phyloP scores from a whole-genome alignment of 176 grass and related monocot species.

The Aegilops sharonensis region DNA sequence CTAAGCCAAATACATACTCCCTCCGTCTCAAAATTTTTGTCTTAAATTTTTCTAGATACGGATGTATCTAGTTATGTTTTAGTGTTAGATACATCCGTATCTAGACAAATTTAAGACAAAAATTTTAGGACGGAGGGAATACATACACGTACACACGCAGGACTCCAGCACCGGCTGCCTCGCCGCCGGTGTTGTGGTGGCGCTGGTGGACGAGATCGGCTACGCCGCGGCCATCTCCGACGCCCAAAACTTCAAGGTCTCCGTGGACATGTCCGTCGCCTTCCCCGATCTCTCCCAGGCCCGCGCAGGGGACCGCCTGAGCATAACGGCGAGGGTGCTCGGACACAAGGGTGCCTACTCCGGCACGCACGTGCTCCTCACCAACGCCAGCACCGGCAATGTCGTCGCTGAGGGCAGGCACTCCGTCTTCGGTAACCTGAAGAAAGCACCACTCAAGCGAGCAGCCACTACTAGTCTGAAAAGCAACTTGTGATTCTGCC shows the following conservation, averaged over 20 bases:
- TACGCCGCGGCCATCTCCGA: conserved; percentile 38
- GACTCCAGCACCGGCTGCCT: conserved; percentile 37
- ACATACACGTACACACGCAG: neutral
- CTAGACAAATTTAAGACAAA: too few species aligned
- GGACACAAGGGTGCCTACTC: conserved; percentile 63
- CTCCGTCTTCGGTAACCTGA: neutral
- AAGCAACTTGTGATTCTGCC: neutral
- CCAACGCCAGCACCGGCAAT: conserved; percentile 55
- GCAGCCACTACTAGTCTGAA: neutral
- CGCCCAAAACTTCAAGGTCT: conserved; percentile 46
- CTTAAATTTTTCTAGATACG: too few species aligned
- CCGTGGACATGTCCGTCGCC: conserved; percentile 77
- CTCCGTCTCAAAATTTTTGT: too few species aligned
- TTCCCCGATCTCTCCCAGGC: conserved; percentile 48
- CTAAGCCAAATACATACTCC: neutral
- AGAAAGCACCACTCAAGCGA: neutral
- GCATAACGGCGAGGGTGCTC: conserved; percentile 60
- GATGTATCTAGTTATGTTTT: too few species aligned
- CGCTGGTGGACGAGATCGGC: conserved; percentile 66
- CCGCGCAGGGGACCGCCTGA: conserved; percentile 37
- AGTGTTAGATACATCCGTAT: too few species aligned
- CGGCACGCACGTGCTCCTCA: conserved; percentile 57
- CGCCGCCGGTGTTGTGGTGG: conserved; percentile 55
- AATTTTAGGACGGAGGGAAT: too few species aligned
- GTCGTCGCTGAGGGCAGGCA: neutral